These are phyloP conservation scores for Ruellia speciosa DNA, from an alignment of 305 asterid species.

Conservation along the genomic window DNA sequence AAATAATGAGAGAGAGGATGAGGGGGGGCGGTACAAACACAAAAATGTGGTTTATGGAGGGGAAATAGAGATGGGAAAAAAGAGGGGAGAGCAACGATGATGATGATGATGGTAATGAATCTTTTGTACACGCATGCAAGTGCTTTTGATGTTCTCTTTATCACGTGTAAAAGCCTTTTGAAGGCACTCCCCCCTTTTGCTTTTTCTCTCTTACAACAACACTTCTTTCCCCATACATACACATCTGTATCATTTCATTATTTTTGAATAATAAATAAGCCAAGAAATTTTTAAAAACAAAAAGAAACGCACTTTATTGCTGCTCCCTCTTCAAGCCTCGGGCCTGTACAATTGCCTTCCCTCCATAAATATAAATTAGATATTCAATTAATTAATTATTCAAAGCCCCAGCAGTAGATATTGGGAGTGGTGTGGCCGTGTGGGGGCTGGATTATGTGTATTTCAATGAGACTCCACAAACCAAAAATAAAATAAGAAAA, in stretches of 20 bases:
- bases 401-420: too few relatives aligned
- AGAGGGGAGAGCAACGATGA: conserved; percentile 18
- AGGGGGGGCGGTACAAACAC: conserved; percentile 11
- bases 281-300: neutral
- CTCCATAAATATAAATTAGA: conserved; percentile 15
- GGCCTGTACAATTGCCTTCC: conserved; percentile 27
- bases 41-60: conserved; percentile 1
- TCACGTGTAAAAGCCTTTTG: conserved; percentile 61
- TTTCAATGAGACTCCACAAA: conserved; percentile 20
- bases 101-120: conserved; percentile 55
- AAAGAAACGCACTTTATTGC: conserved; percentile 13
- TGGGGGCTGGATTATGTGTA: conserved; percentile 10
- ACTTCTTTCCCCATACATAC: neutral
- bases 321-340: conserved; percentile 32
- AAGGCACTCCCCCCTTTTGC: conserved; percentile 34
- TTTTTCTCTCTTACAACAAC: conserved; percentile 27
- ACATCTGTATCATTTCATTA: neutral
- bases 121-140: conserved; percentile 91
- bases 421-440: conserved; percentile 16
- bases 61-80: conserved; percentile 19
- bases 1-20: conserved; percentile 31
- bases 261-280: neutral
- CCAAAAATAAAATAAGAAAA: neutral
- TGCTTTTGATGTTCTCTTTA: conserved; percentile 59
- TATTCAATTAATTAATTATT: neutral